phyloP scores from a whole-genome alignment of 495 filamentous ascomycete genomes.

The Tuber aestivum region DNA sequence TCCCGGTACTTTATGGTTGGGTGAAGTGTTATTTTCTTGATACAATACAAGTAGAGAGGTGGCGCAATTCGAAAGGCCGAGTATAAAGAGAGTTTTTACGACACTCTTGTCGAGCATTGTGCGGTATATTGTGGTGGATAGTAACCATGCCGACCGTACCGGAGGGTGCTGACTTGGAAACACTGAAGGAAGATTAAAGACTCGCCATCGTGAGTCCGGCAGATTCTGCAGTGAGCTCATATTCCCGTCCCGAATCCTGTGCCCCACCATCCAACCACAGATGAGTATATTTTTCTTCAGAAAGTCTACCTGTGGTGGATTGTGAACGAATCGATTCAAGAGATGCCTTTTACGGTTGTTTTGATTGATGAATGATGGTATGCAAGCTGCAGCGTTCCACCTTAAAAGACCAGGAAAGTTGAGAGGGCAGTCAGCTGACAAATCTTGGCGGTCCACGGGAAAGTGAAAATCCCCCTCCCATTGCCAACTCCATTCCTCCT shows the following conservation, averaged over 20 bases:
- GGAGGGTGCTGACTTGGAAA: not conserved
- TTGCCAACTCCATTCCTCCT: constrained; percentile 16
- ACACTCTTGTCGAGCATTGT: not conserved
- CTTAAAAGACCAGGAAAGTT: not conserved
- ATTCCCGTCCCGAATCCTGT: not conserved
- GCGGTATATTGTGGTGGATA: too few relatives aligned
- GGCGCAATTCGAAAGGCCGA: not conserved
- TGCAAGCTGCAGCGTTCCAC: not conserved
- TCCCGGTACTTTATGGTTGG: not conserved
- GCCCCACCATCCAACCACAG: not conserved
- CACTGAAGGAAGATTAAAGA: not conserved
- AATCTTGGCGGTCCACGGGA: constrained; percentile 24
- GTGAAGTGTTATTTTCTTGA: not conserved
- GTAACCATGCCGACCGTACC: not conserved
- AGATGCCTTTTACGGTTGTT: not conserved
- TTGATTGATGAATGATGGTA: not conserved
- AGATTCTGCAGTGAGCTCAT: not conserved
- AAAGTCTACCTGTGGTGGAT: not conserved
- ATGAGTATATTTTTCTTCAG: not conserved
- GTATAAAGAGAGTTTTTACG: not conserved
- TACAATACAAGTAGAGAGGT: not conserved
- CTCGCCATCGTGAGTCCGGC: not conserved
- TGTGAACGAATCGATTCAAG: constrained; percentile 1
- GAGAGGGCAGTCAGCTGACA: not conserved
- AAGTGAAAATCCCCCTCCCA: constrained; percentile 33